Conservation (phyloP, 176 grass and related monocot species). For the Echinochloa phyllopogon region DNA sequence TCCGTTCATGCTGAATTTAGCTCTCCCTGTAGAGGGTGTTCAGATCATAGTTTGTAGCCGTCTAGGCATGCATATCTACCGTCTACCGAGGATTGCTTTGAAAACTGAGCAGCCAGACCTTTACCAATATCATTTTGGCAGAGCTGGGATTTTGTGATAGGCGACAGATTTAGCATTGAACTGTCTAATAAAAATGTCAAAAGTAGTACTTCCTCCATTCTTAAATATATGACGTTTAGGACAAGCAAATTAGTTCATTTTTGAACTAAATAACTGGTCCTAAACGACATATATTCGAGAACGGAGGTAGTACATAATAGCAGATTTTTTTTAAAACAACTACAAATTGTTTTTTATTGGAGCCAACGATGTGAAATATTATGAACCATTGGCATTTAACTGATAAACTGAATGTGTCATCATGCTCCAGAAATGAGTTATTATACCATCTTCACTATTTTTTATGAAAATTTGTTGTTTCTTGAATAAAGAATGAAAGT, state of each 20-base stretch:
- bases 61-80: too few relatives aligned
- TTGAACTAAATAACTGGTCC: too few relatives aligned
- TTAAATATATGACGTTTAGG: too few relatives aligned
- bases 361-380: background rate
- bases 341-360: background rate
- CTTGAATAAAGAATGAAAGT: background rate
- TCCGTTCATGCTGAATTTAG: conserved; percentile 6
- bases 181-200: background rate
- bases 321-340: background rate
- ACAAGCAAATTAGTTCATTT: too few relatives aligned
- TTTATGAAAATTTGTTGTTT: background rate
- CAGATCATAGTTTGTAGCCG: background rate
- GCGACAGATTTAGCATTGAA: background rate
- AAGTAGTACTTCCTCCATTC: too few relatives aligned
- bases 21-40: background rate
- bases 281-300: too few relatives aligned
- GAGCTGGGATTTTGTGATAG: background rate
- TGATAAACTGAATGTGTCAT: background rate
- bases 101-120: background rate
- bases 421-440: background rate
- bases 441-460: background rate
- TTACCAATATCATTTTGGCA: background rate
- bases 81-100: background rate
- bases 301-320: too few relatives aligned
- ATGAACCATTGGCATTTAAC: background rate